Base-by-base conservation (phyloP, 495 filamentous ascomycete genomes). In the Aspergillus campestris region DNA sequence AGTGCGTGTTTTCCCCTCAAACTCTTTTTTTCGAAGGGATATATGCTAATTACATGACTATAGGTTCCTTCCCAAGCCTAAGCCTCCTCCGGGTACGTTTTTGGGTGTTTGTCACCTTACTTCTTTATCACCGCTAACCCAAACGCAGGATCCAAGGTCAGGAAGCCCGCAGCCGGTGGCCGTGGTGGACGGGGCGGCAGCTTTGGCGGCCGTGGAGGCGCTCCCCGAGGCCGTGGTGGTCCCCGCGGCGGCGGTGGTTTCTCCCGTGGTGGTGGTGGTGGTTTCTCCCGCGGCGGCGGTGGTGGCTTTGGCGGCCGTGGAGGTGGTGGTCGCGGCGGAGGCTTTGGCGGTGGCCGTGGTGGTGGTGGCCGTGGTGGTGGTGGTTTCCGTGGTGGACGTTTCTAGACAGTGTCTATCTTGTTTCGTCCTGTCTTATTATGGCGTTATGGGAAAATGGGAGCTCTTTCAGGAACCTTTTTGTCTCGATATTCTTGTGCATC, bases 51-150 rank as follows among this genome's bases (percentile, higher is more conserved):
- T 34, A 30, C 6, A 7, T 12, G 5, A 39, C 28, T 14, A 36
- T 52, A 84, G 81, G 56, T 98, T 98, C 76, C 74, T 98, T 31
- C 92, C 92, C 39, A 95, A 87, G 75, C 90, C 92, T 7, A 95
- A 94, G 72, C 80, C 86, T 35, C 80, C 82, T 34, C 83, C 85
- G 44, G 82, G 82, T 66, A 77, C n/a, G 72, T 71, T 14, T 67
- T 67, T 9, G 54, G 42, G 52, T n/a, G 8, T 30, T 13, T 14
- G 29, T 24, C 18, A 24, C 18, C 18, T 24, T 24, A 24, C 18
- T 24, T 24, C 18, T 2, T 1, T 24, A 24, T 24, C 18, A 24
- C 18, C 18, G 18, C 18, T 24, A 24, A 24, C 18, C 18, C 18
- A 24, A 24, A 24, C 18, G 4, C 18, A 24, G 18, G 73, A 42